phyloP scores from a whole-genome alignment of 352 stramenopile genomes.

The Phytopythium montanum region DNA sequence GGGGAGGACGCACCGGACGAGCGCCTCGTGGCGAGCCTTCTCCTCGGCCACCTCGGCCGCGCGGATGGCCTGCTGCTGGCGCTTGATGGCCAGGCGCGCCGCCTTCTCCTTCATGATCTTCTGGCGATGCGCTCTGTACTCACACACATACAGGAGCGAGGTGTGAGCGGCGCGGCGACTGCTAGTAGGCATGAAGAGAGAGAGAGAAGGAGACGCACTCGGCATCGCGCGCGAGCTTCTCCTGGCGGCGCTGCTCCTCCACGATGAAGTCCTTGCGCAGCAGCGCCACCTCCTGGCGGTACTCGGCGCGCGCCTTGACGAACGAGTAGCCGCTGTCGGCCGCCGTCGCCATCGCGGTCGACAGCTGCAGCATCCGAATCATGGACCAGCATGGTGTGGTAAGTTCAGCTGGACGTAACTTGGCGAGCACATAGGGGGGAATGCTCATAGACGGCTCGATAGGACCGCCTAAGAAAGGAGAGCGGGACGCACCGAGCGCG shows the following conservation, averaged over 20 bases:
- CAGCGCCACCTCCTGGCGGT: slow-evolving; percentile 58
- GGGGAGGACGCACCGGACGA: slow-evolving; percentile 42
- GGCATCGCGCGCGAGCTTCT: slow-evolving; percentile 82
- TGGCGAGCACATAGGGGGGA: background rate
- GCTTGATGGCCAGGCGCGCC: slow-evolving; percentile 83
- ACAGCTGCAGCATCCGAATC: slow-evolving; percentile 27
- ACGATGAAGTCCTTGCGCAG: slow-evolving; percentile 76
- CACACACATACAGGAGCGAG: background rate
- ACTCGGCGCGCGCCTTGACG: slow-evolving; percentile 64
- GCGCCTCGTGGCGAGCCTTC: slow-evolving; percentile 75
- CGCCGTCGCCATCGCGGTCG: slow-evolving; percentile 31
- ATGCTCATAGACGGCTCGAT: background rate
- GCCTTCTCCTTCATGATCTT: slow-evolving; percentile 89
- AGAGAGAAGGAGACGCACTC: slow-evolving; percentile 40
- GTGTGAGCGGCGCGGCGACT: background rate
- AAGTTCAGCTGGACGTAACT: background rate
- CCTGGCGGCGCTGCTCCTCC: slow-evolving; percentile 59
- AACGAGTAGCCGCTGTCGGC: slow-evolving; percentile 61
- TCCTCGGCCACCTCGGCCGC: slow-evolving; percentile 77
- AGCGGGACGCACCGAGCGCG: slow-evolving; percentile 24
- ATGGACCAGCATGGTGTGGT: background rate
- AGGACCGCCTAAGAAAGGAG: background rate
- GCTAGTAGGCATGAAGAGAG: background rate
- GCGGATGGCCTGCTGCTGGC: slow-evolving; percentile 79
- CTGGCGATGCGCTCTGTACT: slow-evolving; percentile 54